Evolutionary conservation across 257 asterid genomes (phyloP).

Genomic region (Verbascum thapsus): DNA sequence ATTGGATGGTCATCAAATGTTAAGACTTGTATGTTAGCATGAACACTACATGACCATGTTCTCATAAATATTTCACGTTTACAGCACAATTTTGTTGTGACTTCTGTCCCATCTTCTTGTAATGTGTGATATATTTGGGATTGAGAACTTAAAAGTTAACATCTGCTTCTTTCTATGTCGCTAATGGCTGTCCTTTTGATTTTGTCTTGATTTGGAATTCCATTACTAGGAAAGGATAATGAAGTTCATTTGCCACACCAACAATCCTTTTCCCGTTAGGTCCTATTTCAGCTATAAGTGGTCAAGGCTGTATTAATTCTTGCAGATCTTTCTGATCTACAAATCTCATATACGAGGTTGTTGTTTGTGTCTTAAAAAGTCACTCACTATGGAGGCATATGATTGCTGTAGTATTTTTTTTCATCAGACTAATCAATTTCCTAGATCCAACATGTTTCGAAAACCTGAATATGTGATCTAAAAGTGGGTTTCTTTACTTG

Average conservation of each 20-base stretch:
- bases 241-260: neutral
- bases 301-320: conserved; percentile 2
- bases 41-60: neutral
- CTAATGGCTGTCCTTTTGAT: conserved; percentile 4
- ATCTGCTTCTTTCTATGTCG: conserved; percentile 1
- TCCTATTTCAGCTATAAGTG: neutral
- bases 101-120: neutral
- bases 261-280: neutral
- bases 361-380: conserved; percentile 8
- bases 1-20: neutral
- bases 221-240: neutral
- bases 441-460: conserved; percentile 18
- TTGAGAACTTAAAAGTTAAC: neutral
- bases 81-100: neutral
- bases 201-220: neutral
- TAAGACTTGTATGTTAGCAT: conserved; percentile 1
- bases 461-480: conserved; percentile 9
- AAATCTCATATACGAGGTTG: neutral
- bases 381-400: conserved; percentile 5
- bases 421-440: conserved; percentile 3
- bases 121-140: conserved; percentile 2
- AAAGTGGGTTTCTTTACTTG: neutral
- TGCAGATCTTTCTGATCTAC: neutral
- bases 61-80: neutral
- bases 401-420: conserved; percentile 15